Evolutionary conservation across 106 monocot genomes (phyloP), one percentile per base, ranked within the genome.

Genomic region (Platanthera guangdongensis): DNA sequence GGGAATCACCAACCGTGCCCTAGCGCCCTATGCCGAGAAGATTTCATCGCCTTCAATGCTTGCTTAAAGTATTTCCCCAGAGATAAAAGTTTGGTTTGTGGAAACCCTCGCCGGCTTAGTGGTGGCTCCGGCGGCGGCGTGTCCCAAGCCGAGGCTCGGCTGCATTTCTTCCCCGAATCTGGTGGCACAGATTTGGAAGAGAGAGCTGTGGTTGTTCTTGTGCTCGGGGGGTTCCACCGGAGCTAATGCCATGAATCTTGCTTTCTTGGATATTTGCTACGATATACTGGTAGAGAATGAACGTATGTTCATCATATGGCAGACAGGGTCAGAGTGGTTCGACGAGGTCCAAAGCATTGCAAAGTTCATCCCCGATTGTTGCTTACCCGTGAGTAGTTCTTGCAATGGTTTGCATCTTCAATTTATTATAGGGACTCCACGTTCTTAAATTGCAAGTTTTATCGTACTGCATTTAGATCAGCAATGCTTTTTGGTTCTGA

Each of bases 161-260:
- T 48, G 76, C 72, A 79, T 54, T 82, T 86, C 82, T 86, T 86
- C 30, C 84, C 77, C 46, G 12, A 54, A 50, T 53, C 52, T 3
- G 68, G 51, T 18, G 2, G 4, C 45, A 74, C 22, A 39, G 50
- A 4, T 25, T 69, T 52, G 72, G 72, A 60, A 1, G 59, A 57
- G 52, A 67, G 50, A 46, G 59, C 78, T 3, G 57, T 63, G 62
- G 82, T 86, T 39, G 82, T 86, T 68, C 79, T 86, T 9, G 77
- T 86, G 72, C 72, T 86, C 1, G 86, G 86, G 13, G 13, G 86
- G 86, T 13, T 86, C 86, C 3, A 59, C 71, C 3, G 85, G 85
- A 13, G 86, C 86, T 2, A 48, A 77, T 49, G 73, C 79, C 3
- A 11, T 86, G 62, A 86, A 86, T 65, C 47, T 74, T 45, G 86